Evolutionary conservation across 768 basidiomycete genomes (phyloP).

Genomic region (Auriscalpium orientale): DNA sequence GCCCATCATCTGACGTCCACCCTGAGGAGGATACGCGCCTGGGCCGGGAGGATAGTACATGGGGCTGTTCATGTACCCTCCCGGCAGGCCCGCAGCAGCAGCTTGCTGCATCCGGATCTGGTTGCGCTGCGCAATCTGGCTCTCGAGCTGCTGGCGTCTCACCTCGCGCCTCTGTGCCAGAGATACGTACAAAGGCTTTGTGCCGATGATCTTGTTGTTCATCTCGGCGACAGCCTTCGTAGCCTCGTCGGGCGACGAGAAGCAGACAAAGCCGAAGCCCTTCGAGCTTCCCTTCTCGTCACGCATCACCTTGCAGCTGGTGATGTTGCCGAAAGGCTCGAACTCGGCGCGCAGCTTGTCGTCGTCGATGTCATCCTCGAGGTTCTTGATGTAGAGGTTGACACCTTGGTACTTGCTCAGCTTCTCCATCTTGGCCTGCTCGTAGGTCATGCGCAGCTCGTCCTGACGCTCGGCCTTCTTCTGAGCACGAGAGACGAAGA

Average conservation of each 20-base stretch:
- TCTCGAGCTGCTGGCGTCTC: conserved; percentile 96
- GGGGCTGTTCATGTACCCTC: conserved; percentile 76
- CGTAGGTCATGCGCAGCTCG: conserved; percentile 87
- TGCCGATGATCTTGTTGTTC: conserved; percentile 99
- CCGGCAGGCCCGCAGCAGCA: conserved; percentile 78
- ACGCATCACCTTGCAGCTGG: conserved; percentile 98
- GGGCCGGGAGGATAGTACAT: conserved; percentile 82
- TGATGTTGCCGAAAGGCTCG: conserved; percentile 94
- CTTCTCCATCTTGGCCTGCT: conserved; percentile 95
- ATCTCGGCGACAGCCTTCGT: conserved; percentile 99
- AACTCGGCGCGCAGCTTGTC: conserved; percentile 96
- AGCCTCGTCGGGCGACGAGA: conserved; percentile 96
- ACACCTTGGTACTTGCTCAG: conserved; percentile 97
- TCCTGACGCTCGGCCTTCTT: conserved; percentile 99
- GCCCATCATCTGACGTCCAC: conserved; percentile 66
- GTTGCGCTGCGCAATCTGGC: conserved; percentile 96
- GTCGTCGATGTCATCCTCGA: conserved; percentile 97
- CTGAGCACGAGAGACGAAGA: conserved; percentile 95
- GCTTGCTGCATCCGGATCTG: conserved; percentile 96
- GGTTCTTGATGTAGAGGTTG: conserved; percentile 99
- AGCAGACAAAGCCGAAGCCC: conserved; percentile 99
- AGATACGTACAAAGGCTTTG: conserved; percentile 97
- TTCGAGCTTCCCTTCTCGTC: conserved; percentile 91
- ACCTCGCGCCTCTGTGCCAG: conserved; percentile 98
- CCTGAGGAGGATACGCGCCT: conserved; percentile 73